Base-by-base conservation (phyloP, 495 filamentous ascomycete species). In the Cercophora newfieldiana region DNA sequence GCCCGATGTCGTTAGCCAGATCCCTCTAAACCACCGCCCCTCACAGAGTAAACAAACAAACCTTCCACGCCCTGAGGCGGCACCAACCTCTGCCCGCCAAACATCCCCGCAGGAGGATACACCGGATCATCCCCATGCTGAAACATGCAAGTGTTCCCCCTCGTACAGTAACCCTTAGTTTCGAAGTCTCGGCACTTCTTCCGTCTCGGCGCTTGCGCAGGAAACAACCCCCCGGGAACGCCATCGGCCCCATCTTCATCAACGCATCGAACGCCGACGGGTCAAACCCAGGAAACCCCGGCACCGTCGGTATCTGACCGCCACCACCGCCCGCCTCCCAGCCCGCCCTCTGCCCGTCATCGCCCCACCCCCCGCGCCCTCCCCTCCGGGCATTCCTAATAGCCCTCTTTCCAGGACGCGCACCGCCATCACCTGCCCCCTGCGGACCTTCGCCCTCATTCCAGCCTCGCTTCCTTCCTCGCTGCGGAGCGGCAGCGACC, bases 151-250 rank as follows among this genome's bases (percentile, higher is more conserved):
- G 64, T 71, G 50, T 85, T 87, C 63, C 83, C 93, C 55, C 89
- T 77, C 31, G 90, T 86, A 71, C 94, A 98, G 68, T 89, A 96
- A 0, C 95, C 95, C 68, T 93, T 92, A 1, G 84, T 87, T 67
- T 97, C 94, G 73, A 93, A 98, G 74, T 97, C 93, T 50, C 88
- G 87, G 71, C 94, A 98, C 75, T 80, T 64, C 72, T 76, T 19
- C 66, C 70, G n/a, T 60, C 70, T 50, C 69, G 66, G 63, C 60
- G 61, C 75, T 73, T 86, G 79, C 18, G 77, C 76, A 33, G 82
- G 76, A 71, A 89, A 78, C 19, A 80, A 81, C 21, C 88, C 86
- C 75, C 81, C 72, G 24, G 90, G 82, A 7, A 86, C 83, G 1
- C 50, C 33, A 10, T n/a, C n/a, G n/a, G n/a, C n/a, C 56, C 55